Percentiles rank a stretch among this genome's conserved stretches.
These are phyloP conservation scores for Trametes elegans DNA, from an alignment of 768 basidiomycete genomes.

Conservation along the genomic window DNA sequence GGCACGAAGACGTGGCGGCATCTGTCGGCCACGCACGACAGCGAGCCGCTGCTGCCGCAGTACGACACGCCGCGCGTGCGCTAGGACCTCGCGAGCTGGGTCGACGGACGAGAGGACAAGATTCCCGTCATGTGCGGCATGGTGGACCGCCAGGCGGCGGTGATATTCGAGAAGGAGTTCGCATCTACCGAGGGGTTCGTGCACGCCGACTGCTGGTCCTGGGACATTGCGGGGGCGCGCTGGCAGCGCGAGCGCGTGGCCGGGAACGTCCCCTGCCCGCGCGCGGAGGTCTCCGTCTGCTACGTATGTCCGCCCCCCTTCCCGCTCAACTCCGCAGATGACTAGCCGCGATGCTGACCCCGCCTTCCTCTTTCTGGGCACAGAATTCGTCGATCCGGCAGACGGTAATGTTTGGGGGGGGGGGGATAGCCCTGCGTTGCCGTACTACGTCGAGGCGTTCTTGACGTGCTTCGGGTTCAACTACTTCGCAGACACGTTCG, in stretches of 20 bases:
- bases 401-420: slow-evolving; percentile 40
- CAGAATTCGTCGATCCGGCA: slow-evolving; percentile 36
- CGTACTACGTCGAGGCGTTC: slow-evolving; percentile 9
- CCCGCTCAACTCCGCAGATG: neutral
- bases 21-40: slow-evolving; percentile 20
- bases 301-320: slow-evolving; percentile 28
- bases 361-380: neutral
- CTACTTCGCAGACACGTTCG: slow-evolving; percentile 44
- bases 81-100: slow-evolving; percentile 36
- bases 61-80: slow-evolving; percentile 34
- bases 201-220: slow-evolving; percentile 39
- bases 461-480: slow-evolving; percentile 30
- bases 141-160: slow-evolving; percentile 34
- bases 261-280: slow-evolving; percentile 35
- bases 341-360: neutral
- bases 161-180: slow-evolving; percentile 27
- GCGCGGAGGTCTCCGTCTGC: slow-evolving; percentile 34
- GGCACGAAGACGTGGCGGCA: slow-evolving; percentile 33
- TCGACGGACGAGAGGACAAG: slow-evolving; percentile 27
- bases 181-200: slow-evolving; percentile 23
- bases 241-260: slow-evolving; percentile 35
- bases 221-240: slow-evolving; percentile 28
- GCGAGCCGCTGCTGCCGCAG: slow-evolving; percentile 16
- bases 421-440: slow-evolving; percentile 37
- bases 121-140: slow-evolving; percentile 38